Evolutionary conservation across 2,329 filamentous ascomycete genomes (phyloP).

Genomic region (Septoria linicola): DNA sequence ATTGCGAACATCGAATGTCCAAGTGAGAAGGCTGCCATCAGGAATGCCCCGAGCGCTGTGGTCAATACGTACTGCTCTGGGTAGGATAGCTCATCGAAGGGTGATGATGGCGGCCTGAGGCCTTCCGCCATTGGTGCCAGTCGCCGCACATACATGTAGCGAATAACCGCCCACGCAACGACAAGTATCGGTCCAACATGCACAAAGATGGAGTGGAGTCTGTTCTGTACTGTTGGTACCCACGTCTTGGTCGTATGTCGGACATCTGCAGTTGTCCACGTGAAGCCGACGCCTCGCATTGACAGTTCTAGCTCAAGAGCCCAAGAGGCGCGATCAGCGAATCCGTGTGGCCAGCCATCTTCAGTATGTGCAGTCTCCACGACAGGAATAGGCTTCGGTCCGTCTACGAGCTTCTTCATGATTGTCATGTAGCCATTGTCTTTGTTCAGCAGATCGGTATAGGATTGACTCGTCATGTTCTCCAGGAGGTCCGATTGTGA

Average conservation of each 20-base stretch:
- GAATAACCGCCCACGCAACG: slow-evolving; percentile 39
- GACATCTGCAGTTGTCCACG: slow-evolving; percentile 48
- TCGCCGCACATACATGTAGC: slow-evolving; percentile 36
- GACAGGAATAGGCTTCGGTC: slow-evolving; percentile 36
- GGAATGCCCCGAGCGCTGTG: slow-evolving; percentile 43
- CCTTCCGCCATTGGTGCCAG: slow-evolving; percentile 25
- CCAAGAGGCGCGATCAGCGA: slow-evolving; percentile 45
- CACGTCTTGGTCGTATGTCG: slow-evolving; percentile 47
- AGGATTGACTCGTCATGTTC: slow-evolving; percentile 30
- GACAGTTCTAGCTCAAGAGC: slow-evolving; percentile 46
- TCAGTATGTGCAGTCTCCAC: slow-evolving; percentile 43
- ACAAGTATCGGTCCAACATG: slow-evolving; percentile 42
- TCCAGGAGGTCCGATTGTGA: slow-evolving; percentile 28
- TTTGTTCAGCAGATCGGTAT: slow-evolving; percentile 23
- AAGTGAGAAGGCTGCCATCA: slow-evolving; percentile 47
- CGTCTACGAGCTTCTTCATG: slow-evolving; percentile 25
- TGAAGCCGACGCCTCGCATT: slow-evolving; percentile 49
- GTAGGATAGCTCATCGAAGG: slow-evolving; percentile 41
- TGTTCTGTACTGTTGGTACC: slow-evolving; percentile 43
- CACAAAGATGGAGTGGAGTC: slow-evolving; percentile 43
- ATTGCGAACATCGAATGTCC: slow-evolving; percentile 46
- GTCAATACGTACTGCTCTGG: slow-evolving; percentile 41
- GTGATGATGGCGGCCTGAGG: slow-evolving; percentile 14
- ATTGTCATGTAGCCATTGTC: slow-evolving; percentile 27
- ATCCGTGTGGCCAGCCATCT: slow-evolving; percentile 42